A percentile compares a stretch with the other conserved stretches of the same genome.
Evolutionary conservation across 371 early-diverging fungal genomes (phyloP).

Genomic region (Apophysomyces ossiformis): DNA sequence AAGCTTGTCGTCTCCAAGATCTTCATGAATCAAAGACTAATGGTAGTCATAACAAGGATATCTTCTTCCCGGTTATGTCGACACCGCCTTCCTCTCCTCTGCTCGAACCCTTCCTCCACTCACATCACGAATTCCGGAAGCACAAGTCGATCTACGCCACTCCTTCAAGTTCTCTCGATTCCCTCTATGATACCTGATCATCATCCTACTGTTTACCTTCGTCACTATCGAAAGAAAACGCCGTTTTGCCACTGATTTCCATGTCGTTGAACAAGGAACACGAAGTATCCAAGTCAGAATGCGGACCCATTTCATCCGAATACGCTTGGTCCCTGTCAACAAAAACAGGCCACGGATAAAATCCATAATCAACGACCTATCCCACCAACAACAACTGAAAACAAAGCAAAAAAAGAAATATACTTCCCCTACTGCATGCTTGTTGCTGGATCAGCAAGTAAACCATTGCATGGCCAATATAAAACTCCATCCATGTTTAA

Average conservation of each 20-base stretch:
- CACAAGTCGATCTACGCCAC: conserved; percentile 8
- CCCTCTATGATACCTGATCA: not conserved
- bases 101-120: conserved; percentile 14
- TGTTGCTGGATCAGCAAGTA: too few species aligned
- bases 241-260: not conserved
- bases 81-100: conserved; percentile 25
- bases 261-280: conserved; percentile 3
- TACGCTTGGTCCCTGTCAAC: too few species aligned
- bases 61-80: not conserved
- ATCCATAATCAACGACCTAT: too few species aligned
- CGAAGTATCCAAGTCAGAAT: too few species aligned
- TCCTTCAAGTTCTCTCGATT: conserved; percentile 18
- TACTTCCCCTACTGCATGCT: too few species aligned
- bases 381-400: too few species aligned
- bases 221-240: not conserved
- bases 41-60: not conserved
- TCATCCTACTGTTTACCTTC: too few species aligned
- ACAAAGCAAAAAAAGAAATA: too few species aligned
- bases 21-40: not conserved
- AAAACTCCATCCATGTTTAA: too few species aligned
- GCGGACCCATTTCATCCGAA: too few species aligned
- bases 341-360: too few species aligned
- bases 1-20: conserved; percentile 25
- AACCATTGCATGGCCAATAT: too few species aligned
- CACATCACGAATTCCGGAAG: conserved; percentile 12